These are phyloP conservation scores for Hura crepitans DNA, from an alignment of 441 rosid species.

Conservation along the genomic window DNA sequence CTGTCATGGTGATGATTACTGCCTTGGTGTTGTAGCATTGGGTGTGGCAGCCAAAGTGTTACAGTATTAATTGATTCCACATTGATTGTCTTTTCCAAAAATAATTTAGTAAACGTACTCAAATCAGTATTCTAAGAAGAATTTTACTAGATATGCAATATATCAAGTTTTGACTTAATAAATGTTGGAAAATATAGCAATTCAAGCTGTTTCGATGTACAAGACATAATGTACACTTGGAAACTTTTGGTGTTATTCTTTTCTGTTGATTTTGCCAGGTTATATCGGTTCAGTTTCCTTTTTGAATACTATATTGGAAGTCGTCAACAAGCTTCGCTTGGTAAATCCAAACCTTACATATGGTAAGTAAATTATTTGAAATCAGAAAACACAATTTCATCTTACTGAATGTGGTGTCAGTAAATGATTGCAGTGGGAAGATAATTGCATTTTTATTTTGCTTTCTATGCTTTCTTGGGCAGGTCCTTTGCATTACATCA, in stretches of 20 bases:
- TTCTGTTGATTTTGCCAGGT: conserved; percentile 54
- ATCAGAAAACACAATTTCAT: background rate
- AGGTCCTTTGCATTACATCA: background rate
- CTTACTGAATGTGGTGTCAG: conserved; percentile 45
- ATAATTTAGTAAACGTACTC: background rate
- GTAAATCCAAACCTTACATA: conserved; percentile 80
- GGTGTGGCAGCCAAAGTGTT: background rate
- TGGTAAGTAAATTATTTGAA: conserved; percentile 45
- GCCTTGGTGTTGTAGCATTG: background rate
- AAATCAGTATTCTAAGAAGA: background rate
- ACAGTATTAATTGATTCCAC: background rate
- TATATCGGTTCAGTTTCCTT: conserved; percentile 99
- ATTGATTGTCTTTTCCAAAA: background rate
- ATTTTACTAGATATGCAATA: background rate
- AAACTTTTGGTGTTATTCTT: background rate
- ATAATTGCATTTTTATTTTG: background rate
- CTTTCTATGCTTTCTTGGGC: background rate
- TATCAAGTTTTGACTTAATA: background rate
- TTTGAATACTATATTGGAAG: conserved; percentile 67
- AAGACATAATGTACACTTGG: background rate
- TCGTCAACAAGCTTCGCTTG: conserved; percentile 79
- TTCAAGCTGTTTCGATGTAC: background rate
- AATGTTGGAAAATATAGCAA: background rate
- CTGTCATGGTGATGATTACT: background rate
- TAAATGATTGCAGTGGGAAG: conserved; percentile 3